These are phyloP conservation scores for Chrysochromulina parva DNA, from an alignment of 78 protist species.

Conservation along the genomic window DNA sequence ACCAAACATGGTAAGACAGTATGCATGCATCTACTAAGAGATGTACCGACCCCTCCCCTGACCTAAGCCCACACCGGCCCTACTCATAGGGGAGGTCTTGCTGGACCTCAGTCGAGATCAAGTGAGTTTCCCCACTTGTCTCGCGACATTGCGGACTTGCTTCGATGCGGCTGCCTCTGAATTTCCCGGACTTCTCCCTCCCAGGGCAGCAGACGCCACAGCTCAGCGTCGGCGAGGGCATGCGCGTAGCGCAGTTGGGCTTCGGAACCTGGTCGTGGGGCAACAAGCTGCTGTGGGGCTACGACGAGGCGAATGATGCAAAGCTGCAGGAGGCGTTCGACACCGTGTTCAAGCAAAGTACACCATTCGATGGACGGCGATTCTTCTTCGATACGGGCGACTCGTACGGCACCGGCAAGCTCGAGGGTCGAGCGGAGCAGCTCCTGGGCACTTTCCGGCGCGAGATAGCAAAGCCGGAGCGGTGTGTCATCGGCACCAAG, in stretches of 20 bases:
- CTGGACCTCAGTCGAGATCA: no score
- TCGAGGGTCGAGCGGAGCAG: constrained; percentile 12
- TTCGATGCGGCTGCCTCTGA: no score
- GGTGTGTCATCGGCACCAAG: background rate
- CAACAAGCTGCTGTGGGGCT: constrained; percentile 32
- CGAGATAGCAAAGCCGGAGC: background rate
- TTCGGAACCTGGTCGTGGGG: constrained; percentile 24
- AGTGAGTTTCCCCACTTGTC: no score
- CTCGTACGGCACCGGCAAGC: constrained; percentile 26
- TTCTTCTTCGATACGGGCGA: constrained; percentile 16
- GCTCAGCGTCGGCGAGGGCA: no score
- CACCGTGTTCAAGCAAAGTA: background rate
- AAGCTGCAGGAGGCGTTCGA: background rate
- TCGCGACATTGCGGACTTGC: no score
- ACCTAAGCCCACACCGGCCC: no score
- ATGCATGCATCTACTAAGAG: no score
- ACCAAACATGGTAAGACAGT: no score
- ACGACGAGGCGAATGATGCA: background rate
- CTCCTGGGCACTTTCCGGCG: background rate
- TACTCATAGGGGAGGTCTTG: no score
- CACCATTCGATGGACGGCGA: background rate
- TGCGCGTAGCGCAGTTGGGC: background rate
- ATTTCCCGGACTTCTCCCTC: no score
- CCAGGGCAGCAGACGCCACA: no score
- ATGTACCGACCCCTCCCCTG: no score